Base-by-base conservation (phyloP, 805 yeast genomes). In the Ascoidea rubescens region DNA sequence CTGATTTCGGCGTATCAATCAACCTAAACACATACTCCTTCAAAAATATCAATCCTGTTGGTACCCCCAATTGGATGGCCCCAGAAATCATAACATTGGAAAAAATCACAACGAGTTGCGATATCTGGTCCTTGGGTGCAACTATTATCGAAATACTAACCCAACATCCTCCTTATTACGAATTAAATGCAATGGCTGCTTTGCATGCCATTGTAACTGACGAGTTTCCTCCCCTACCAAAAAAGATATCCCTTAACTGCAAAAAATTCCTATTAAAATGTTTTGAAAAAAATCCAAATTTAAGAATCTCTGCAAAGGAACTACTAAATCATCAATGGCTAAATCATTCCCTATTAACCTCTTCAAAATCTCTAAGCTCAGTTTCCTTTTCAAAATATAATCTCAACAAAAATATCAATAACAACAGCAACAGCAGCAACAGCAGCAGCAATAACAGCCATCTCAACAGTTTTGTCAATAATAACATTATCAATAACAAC, bases 51-150 rank as follows among this genome's bases (percentile, higher is more conserved):
- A 47, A 90, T 87, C 1, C 88, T 96, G 0, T 68, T 88, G 99
- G 99, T 1, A 88, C 98, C 0, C 95, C 97, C 0, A 86, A 91
- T 63, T 93, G 98, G 98, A 90, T 93, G 96, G 97, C 99, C 0
- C 99, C 99, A 0, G 99, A 93, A 62, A 81, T 95, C 2, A 85
- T 93, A 4, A 72, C 82, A 46, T 81, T 88, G 59, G 86, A 84
- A 60, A 95, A 95, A 2, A 84, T 91, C 1, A 82, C 95, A 7
- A 79, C 91, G 0, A 84, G 95, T 1, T 87, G 96, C 2, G 99
- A 93, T 67, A 78, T 86, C 32, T 86, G 93, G 98, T 86, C 96
- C 5, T 66, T 93, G 31, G 99, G 98, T 2, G 95, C 97, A n/a
- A 91, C 98, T 0, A 77, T 90, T 3, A 78, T 91, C 2, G 99